Conservation (phyloP, 2,329 filamentous ascomycete species). For the Alternaria gaisen region DNA sequence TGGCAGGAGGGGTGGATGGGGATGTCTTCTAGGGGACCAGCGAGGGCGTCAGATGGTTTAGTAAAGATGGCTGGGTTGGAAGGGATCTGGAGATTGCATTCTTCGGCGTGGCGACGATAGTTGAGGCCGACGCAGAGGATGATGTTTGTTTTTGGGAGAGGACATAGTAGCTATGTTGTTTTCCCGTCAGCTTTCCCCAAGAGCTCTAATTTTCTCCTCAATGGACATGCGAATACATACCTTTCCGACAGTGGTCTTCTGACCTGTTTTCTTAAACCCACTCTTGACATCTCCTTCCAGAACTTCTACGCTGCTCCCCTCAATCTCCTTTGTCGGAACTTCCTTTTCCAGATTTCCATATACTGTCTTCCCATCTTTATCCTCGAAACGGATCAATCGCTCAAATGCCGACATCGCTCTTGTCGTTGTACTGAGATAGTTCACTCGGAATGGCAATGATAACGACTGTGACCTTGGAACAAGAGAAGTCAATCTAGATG, state of each 20-base stretch:
- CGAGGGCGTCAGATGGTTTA: conserved; percentile 48
- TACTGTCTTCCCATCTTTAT: conserved; percentile 37
- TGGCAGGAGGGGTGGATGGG: conserved; percentile 45
- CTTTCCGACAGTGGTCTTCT: conserved; percentile 39
- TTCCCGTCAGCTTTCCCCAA: not conserved
- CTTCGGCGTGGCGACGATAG: conserved; percentile 46
- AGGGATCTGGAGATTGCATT: conserved; percentile 45
- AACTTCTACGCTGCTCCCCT: conserved; percentile 42
- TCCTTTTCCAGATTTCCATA: conserved; percentile 46
- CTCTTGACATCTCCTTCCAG: conserved; percentile 39
- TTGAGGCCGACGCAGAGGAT: conserved; percentile 49
- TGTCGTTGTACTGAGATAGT: conserved; percentile 8
- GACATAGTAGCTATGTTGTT: conserved; percentile 32
- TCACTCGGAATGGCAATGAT: not conserved
- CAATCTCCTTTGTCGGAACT: conserved; percentile 40
- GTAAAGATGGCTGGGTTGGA: conserved; percentile 47
- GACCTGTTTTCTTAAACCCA: conserved; percentile 43
- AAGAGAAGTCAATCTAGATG: not conserved
- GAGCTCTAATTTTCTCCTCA: not conserved
- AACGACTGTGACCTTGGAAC: not conserved
- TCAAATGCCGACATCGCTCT: conserved; percentile 40
- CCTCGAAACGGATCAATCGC: conserved; percentile 46
- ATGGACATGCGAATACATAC: not conserved
- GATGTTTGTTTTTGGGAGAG: conserved; percentile 40
- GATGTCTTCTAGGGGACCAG: conserved; percentile 43